Conservation (phyloP, 805 yeast species). For the Sugiyamaella qingdaonensis region DNA sequence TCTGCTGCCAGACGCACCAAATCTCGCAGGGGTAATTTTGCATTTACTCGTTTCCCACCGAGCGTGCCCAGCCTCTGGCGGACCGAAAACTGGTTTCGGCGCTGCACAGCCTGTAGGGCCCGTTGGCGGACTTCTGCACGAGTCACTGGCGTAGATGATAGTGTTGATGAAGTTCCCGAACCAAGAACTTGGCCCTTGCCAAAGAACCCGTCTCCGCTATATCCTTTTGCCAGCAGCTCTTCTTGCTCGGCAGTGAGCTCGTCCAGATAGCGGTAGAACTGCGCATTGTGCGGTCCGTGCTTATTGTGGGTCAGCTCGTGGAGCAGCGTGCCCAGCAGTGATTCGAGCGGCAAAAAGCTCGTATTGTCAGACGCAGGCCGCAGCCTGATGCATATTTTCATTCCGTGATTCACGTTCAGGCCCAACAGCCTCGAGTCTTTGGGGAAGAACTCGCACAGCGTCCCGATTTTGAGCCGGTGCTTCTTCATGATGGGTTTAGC, state of each 20-base stretch:
- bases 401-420: slow-evolving; percentile 74
- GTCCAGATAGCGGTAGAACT: slow-evolving; percentile 64
- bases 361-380: slow-evolving; percentile 52
- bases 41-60: slow-evolving; percentile 31
- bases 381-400: slow-evolving; percentile 65
- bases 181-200: slow-evolving; percentile 50
- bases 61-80: slow-evolving; percentile 32
- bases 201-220: slow-evolving; percentile 44
- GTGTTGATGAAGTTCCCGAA: slow-evolving; percentile 1
- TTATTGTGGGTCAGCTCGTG: slow-evolving; percentile 85
- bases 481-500: slow-evolving; percentile 79
- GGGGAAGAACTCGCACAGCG: slow-evolving; percentile 79
- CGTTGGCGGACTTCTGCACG: slow-evolving; percentile 16
- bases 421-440: slow-evolving; percentile 63
- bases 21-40: slow-evolving; percentile 35
- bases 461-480: slow-evolving; percentile 59
- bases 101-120: slow-evolving; percentile 30
- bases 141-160: not conserved
- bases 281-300: slow-evolving; percentile 73
- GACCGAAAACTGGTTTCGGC: slow-evolving; percentile 35
- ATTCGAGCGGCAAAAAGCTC: slow-evolving; percentile 56
- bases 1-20: slow-evolving; percentile 60
- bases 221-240: slow-evolving; percentile 37
- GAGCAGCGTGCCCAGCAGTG: slow-evolving; percentile 73
- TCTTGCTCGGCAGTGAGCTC: slow-evolving; percentile 51